These are phyloP conservation scores for Globisporangium splendens DNA, from an alignment of 352 stramenopile genomes.

Conservation along the genomic window DNA sequence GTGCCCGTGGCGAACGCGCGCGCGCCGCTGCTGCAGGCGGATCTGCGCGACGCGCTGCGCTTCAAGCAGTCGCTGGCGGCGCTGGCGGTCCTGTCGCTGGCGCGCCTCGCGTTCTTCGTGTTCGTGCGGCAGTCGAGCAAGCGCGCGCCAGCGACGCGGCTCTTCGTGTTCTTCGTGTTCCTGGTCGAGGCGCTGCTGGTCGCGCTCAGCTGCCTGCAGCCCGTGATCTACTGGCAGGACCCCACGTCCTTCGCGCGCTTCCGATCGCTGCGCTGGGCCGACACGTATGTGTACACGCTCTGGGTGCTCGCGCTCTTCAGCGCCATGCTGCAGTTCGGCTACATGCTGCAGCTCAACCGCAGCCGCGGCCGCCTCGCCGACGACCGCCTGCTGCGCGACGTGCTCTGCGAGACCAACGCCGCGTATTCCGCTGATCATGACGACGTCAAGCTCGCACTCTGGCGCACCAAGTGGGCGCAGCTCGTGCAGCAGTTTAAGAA, in stretches of 20 bases:
- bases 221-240: constrained; percentile 60
- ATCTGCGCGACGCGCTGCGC: constrained; percentile 34
- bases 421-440: no score
- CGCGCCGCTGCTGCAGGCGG: constrained; percentile 25
- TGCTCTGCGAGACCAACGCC: constrained; percentile 34
- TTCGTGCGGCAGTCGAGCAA: constrained; percentile 72
- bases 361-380: constrained; percentile 58
- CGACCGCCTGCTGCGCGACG: constrained; percentile 59
- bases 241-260: constrained; percentile 46
- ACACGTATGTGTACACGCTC: constrained; percentile 54
- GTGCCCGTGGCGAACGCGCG: constrained; percentile 30
- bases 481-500: constrained; percentile 66
- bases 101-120: constrained; percentile 57
- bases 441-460: constrained; percentile 45
- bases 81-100: constrained; percentile 43
- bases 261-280: constrained; percentile 40
- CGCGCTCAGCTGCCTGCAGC: constrained; percentile 55
- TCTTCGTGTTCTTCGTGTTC: constrained; percentile 79
- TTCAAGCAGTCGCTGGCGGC: constrained; percentile 70
- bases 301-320: constrained; percentile 42
- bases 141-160: constrained; percentile 62
- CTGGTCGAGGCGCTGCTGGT: constrained; percentile 43
- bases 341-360: constrained; percentile 78
- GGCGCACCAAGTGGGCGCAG: constrained; percentile 74
- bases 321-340: constrained; percentile 59